phyloP scores from a whole-genome alignment of 176 grass and related monocot species.

The Phragmites australis region DNA sequence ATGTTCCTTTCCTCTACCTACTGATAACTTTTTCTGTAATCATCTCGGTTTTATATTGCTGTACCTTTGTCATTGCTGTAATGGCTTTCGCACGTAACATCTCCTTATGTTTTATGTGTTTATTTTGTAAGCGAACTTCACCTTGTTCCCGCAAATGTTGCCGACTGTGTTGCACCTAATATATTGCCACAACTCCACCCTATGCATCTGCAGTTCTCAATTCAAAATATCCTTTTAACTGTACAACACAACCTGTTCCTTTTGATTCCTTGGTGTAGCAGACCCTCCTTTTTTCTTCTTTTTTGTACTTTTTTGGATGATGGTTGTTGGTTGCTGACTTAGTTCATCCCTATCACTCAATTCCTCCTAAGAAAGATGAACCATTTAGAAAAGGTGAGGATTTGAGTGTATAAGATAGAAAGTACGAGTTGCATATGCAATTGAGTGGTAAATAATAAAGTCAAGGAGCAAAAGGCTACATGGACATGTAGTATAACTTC shows the following conservation, averaged over 20 bases:
- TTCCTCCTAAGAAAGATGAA: conserved; percentile 23
- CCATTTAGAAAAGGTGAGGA: neutral
- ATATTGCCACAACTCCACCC: conserved; percentile 3
- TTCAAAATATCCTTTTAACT: neutral
- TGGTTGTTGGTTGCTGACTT: conserved; percentile 10
- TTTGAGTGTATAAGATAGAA: conserved; percentile 28
- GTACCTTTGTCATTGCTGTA: neutral
- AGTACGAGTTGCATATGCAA: neutral
- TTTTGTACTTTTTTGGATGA: conserved; percentile 2
- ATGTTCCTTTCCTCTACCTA: no score
- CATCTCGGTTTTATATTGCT: neutral
- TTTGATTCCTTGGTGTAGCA: conserved; percentile 19
- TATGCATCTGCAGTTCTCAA: neutral
- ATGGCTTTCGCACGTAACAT: conserved; percentile 14
- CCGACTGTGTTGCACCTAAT: neutral
- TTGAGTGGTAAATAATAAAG: conserved; percentile 27
- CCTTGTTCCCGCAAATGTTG: conserved; percentile 23
- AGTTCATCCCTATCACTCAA: conserved; percentile 13
- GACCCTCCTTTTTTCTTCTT: neutral
- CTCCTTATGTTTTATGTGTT: conserved; percentile 2
- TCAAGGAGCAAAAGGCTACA: neutral
- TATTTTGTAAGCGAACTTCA: conserved; percentile 2
- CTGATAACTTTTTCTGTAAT: conserved; percentile 11
- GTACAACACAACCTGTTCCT: neutral
- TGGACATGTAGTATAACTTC: neutral